These are phyloP conservation scores for Wallacemonas collosoma DNA, from an alignment of 208 protist species.

Conservation along the genomic window DNA sequence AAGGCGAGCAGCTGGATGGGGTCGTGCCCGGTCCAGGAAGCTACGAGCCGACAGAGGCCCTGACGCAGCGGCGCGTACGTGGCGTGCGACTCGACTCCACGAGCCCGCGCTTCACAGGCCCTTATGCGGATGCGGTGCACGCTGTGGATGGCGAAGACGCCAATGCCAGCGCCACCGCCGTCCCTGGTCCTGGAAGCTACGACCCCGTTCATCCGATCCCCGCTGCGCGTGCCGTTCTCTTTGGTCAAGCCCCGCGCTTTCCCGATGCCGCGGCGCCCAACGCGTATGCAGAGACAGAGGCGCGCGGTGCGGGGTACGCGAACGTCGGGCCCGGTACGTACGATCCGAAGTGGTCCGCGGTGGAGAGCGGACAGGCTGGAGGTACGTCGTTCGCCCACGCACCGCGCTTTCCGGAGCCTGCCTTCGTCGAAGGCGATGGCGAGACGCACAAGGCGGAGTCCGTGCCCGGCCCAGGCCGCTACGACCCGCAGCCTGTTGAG, in stretches of 20 bases:
- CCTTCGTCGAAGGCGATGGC: constrained; percentile 8
- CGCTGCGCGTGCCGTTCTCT: not conserved
- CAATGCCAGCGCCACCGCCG: not conserved
- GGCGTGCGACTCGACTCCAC: constrained; percentile 24
- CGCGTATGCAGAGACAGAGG: not conserved
- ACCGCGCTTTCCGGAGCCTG: constrained; percentile 14
- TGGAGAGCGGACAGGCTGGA: not conserved
- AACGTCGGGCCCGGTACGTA: constrained; percentile 62
- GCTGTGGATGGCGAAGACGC: not conserved
- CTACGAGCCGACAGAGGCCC: constrained; percentile 24
- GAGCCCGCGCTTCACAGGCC: not conserved
- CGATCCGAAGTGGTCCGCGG: constrained; percentile 8
- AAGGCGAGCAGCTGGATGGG: constrained; percentile 1
- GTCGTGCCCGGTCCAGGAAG: constrained; percentile 49
- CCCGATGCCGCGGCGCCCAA: not conserved
- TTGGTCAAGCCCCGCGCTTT: constrained; percentile 19
- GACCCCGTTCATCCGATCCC: not conserved
- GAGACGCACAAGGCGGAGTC: not conserved
- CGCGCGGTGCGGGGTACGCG: not conserved
- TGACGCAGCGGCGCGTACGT: constrained; percentile 11
- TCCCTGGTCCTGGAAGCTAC: constrained; percentile 37
- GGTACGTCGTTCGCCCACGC: not conserved
- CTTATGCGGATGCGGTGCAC: too few species aligned
- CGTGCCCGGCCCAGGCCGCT: constrained; percentile 55
- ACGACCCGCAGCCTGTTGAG: constrained; percentile 29